Evolutionary conservation across 2,329 filamentous ascomycete genomes (phyloP), one percentile per base, ranked within the genome.

Genomic region (Lecanicillium sp.): DNA sequence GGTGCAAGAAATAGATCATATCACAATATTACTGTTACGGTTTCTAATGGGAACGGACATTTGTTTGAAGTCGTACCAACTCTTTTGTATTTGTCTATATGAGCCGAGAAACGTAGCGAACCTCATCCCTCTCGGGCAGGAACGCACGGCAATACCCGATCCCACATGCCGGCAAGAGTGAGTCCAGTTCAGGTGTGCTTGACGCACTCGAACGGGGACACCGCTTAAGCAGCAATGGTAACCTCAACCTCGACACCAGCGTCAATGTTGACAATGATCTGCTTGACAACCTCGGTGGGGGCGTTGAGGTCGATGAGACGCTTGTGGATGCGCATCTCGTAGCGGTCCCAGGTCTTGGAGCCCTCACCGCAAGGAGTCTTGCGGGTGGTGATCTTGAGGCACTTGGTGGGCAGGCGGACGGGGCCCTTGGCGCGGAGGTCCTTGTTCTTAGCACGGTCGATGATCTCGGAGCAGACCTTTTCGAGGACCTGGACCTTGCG

Each of bases 301-400:
- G 92, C 92, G 73, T 94, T 89, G 53, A 98, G 76, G 70, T 95
- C 89, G 64, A 95, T 95, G 63, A 95, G 78, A 57, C 89, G 85
- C 84, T 95, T 95, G 81, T 95, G 88, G 67, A 95, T 94, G 74
- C 90, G 84, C 88, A 98, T 94, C 83, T 98, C 90, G 71, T 77
- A 98, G 69, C 78, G 82, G 68, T 96, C 92, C 92, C 92, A 98
- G 64, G 92, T 98, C 87, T 98, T 98, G 71, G 85, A 94, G 74
- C 92, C 92, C 81, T 98, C 92, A 85, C 92, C 92, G 73, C 85
- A 92, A 67, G 92, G 92, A 52, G 92, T 96, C 85, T 98, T 98
- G 64, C 92, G 85, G 77, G 92, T 95, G 66, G 85, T 87, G 77
- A 95, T 80, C 78, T 92, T 87, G 61, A 96, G 80, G 67, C 80